Evolutionary conservation across 2,329 filamentous ascomycete genomes (phyloP), one percentile per base, ranked within the genome.

Genomic region (Myriangium duriaei): DNA sequence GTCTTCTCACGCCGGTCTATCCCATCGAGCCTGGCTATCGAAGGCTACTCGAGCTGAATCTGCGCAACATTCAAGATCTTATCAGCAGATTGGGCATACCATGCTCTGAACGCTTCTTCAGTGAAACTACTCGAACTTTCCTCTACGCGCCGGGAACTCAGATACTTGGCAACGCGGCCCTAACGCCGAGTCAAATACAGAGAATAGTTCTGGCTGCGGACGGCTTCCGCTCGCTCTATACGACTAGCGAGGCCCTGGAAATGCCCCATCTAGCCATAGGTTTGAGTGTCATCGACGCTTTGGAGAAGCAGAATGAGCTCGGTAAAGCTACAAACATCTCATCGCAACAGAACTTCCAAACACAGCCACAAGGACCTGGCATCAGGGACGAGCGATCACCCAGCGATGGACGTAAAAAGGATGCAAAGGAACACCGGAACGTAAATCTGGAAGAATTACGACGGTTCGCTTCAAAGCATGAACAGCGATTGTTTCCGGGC

Each of bases 401-500:
- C 11, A 10, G 12, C 19, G 34, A 34, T 18, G 7, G 7, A 26
- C 21, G 21, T 7, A 26, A 26, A 26, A 26, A 26, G 21, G 16
- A 34, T 14, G 12, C 28, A 3, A 32, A 39, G 13, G 21, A 26
- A 26, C 21, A 26, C 7, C 21, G 21, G 16, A 39, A 40, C 11
- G 11, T 38, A 10, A 42, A 58, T 28, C 55, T 75, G 12, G 64
- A 64, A 16, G 62, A 65, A 30, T 51, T 73, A 41, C 68, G 64
- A 44, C 67, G 67, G 49, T 75, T 67, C 30, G 76, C 72, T 48
- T 86, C 81, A 40, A 69, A 77, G 36, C 78, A 94, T 47, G 91
- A 96, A 58, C 83, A 84, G 57, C 80, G 79, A 48, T 69, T 98
- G 5, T 65, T 94, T 32, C 72, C 74, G 3, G 86, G 88, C 7